Conservation (phyloP, 352 stramenopile species). For the Phytophthora litchii region DNA sequence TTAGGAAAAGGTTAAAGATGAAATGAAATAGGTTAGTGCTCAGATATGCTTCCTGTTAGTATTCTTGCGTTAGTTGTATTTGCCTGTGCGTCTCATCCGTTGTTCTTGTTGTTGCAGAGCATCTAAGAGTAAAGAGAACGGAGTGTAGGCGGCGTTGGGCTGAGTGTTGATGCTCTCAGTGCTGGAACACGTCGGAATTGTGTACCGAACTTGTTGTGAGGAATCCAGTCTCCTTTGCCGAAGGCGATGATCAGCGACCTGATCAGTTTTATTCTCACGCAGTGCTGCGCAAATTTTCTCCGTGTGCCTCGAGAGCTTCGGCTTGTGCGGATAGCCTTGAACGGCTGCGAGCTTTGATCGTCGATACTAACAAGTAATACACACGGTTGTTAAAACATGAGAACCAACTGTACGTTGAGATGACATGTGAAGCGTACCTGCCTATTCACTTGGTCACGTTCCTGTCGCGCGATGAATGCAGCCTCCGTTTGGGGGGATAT, state of each 20-base stretch:
- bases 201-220: constrained; percentile 8
- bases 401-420: background rate
- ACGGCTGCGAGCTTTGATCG: constrained; percentile 13
- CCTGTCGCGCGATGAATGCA: constrained; percentile 36
- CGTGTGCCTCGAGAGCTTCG: constrained; percentile 33
- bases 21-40: constrained; percentile 48
- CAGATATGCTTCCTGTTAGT: constrained; percentile 1
- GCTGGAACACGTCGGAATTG: background rate
- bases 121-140: constrained; percentile 6
- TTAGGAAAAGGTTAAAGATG: constrained; percentile 35
- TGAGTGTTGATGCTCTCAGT: background rate
- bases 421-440: constrained; percentile 14
- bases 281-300: constrained; percentile 34
- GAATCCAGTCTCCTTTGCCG: constrained; percentile 4
- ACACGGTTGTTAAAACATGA: constrained; percentile 1
- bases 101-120: constrained; percentile 19
- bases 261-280: constrained; percentile 7
- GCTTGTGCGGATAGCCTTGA: constrained; percentile 27
- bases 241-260: constrained; percentile 1
- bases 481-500: constrained; percentile 14
- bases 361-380: constrained; percentile 5
- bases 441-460: constrained; percentile 17
- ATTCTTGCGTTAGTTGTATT: constrained; percentile 11
- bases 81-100: constrained; percentile 9
- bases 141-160: background rate